Conservation (phyloP, 1,284 basidiomycete genomes). For the Fomitopsis schrenkii region DNA sequence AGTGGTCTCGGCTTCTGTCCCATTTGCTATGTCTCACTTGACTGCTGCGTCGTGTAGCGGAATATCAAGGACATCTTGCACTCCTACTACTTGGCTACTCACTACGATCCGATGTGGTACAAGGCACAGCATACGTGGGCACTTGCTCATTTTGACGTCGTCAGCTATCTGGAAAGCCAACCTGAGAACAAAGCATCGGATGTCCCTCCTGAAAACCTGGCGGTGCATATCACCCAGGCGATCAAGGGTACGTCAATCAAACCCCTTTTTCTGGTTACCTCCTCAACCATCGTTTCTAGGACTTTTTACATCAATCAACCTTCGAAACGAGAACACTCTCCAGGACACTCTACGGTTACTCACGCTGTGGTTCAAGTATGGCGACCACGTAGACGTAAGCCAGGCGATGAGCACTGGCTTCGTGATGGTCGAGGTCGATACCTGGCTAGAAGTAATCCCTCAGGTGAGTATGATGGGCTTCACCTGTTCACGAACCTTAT, state of each 20-base stretch:
- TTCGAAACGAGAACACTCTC: conserved; percentile 83
- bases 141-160: conserved; percentile 93
- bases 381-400: conserved; percentile 88
- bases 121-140: conserved; percentile 99
- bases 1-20: conserved; percentile 23
- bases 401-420: conserved; percentile 90
- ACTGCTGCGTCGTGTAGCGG: conserved; percentile 39
- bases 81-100: conserved; percentile 86
- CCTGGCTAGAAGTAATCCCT: conserved; percentile 98
- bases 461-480: conserved; percentile 52
- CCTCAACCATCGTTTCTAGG: conserved; percentile 38
- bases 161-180: conserved; percentile 76
- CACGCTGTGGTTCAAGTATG: conserved; percentile 99
- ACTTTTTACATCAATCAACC: conserved; percentile 93
- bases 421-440: conserved; percentile 90
- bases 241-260: conserved; percentile 66
- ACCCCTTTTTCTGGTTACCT: neutral
- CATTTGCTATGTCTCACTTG: conserved; percentile 3
- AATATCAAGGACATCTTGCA: conserved; percentile 81
- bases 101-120: conserved; percentile 94
- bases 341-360: conserved; percentile 94
- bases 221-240: conserved; percentile 89
- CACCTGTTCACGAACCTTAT: neutral
- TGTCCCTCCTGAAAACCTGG: conserved; percentile 68
- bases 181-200: conserved; percentile 58